Conservation (phyloP, 73 alveolate genomes). For the Blepharisma japonicum region DNA sequence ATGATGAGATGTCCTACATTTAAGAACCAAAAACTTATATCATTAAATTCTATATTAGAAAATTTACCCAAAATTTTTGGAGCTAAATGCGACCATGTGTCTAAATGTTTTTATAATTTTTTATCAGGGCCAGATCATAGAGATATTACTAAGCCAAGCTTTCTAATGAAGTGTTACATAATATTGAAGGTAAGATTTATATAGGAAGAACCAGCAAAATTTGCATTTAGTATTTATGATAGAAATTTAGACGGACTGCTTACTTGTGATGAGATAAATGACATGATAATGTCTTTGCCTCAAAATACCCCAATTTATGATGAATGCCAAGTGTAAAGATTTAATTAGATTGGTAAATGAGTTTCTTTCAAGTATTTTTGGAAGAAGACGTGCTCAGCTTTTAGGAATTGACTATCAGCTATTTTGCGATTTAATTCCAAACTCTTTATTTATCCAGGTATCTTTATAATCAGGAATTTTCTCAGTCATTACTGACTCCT, state of each 20-base stretch:
- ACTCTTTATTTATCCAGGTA: background rate
- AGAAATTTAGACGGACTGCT: background rate
- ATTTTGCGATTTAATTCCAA: slow-evolving; percentile 12
- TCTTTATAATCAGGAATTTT: background rate
- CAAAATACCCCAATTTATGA: background rate
- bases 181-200: background rate
- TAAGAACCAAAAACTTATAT: background rate
- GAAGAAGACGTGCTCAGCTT: background rate
- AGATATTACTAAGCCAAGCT: background rate
- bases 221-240: background rate
- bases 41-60: background rate
- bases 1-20: background rate
- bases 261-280: slow-evolving; percentile 13
- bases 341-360: slow-evolving; percentile 1
- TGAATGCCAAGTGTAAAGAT: slow-evolving; percentile 8
- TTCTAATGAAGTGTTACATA: background rate
- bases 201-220: background rate
- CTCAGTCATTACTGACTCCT: background rate
- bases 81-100: background rate
- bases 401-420: slow-evolving; percentile 1
- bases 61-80: background rate
- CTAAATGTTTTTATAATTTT: background rate
- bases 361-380: slow-evolving; percentile 22
- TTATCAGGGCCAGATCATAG: slow-evolving; percentile 13
- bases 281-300: background rate